Evolutionary conservation across 352 stramenopile genomes (phyloP).

Genomic region (Globisporangium irregulare): DNA sequence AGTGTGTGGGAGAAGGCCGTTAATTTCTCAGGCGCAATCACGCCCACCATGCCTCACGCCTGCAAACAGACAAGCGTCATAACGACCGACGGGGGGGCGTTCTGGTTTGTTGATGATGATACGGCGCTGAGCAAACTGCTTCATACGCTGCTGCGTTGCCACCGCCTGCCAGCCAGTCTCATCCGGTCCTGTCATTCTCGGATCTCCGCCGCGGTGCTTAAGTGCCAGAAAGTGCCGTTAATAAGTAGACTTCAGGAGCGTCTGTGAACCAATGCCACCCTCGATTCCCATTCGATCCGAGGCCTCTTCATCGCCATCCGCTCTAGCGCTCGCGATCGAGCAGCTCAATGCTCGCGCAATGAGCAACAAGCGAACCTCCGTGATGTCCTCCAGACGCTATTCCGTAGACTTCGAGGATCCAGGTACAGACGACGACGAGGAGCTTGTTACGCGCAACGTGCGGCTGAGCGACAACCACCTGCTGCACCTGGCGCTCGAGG

Average conservation of each 20-base stretch:
- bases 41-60: too few relatives aligned
- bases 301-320: neutral
- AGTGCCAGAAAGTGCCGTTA: neutral
- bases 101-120: neutral
- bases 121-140: neutral
- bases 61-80: too few relatives aligned
- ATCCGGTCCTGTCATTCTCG: neutral
- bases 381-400: neutral
- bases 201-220: neutral
- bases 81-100: too few relatives aligned
- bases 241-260: neutral
- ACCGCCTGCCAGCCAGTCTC: neutral
- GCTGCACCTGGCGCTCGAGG: slow-evolving; percentile 29
- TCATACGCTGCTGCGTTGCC: neutral
- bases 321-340: neutral
- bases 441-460: slow-evolving; percentile 8
- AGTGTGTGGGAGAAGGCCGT: too few relatives aligned
- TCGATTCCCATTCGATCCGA: neutral
- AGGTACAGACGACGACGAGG: neutral
- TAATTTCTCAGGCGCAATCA: too few relatives aligned
- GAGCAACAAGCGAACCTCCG: neutral
- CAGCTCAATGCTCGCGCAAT: neutral
- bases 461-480: slow-evolving; percentile 37
- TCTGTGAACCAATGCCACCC: neutral
- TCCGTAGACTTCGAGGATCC: neutral